Evolutionary conservation across 768 basidiomycete genomes (phyloP), one percentile per base, ranked within the genome.

Genomic region (Leccinum subgranulosum): DNA sequence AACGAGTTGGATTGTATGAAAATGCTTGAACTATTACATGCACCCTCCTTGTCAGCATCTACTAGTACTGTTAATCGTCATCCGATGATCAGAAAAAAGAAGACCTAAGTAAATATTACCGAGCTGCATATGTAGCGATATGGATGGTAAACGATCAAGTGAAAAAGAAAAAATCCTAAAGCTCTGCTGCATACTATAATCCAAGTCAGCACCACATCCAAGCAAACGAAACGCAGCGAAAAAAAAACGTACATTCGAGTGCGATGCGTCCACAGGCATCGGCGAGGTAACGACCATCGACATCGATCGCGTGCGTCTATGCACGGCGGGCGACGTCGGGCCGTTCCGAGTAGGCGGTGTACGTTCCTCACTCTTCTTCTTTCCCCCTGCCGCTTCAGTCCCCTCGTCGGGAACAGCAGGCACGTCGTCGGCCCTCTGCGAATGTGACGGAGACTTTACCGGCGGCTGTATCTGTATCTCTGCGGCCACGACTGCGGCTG

Each of bases 271-370:
- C 54, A 51, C 45, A 9, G 60, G 39, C 29, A 53, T 33, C 11
- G 68, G 61, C 4, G 70, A 60, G 2, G 52, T 60, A 45, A 39
- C 53, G 15, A 70, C 64, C 58, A 60, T 69, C 3, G 71, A 55
- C 68, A 72, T 58, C 0, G 71, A 72, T 33, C 41, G 69, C 29
- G 72, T 60, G 19, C 71, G 70, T 53, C 71, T 50, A 29, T 64
- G 71, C 6, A 54, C 59, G 3, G 55, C 59, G 3, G 54, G 62
- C 4, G 66, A 59, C 4, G 58, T 51, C 6, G 64, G 60, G 6
- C 33, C 45, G 34, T 54, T 17, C 39, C 39, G 39, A 41, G n/a
- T 6, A 33, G 33, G 5, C 34, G 34, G 6, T 17, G 34, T 43
- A 12, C 1, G 19, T 19, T 19, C 41, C 11, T 49, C 45, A 6